A percentile compares a stretch with the other conserved stretches of the same genome.
These are phyloP conservation scores for Microsporum canis DNA, from an alignment of 2,329 filamentous ascomycete species.

Conservation along the genomic window DNA sequence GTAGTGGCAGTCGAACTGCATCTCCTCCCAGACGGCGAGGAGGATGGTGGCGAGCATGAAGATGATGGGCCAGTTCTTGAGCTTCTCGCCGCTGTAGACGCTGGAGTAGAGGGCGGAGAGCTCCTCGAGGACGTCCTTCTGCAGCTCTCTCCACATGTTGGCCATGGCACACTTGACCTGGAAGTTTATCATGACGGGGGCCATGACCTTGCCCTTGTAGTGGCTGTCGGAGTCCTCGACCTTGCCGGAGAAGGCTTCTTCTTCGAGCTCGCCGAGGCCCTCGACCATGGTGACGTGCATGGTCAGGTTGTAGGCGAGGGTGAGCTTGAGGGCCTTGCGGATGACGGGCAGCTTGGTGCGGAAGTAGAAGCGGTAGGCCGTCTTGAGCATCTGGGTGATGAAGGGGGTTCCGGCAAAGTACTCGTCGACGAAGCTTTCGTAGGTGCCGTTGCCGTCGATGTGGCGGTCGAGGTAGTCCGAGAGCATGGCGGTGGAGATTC, in stretches of 20 bases:
- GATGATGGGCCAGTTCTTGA: conserved; percentile 98
- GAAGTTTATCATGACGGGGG: conserved; percentile 99
- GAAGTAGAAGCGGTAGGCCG: conserved; percentile 81
- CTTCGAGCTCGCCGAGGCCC: conserved; percentile 62
- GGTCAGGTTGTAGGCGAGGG: conserved; percentile 91
- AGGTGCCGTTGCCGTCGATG: conserved; percentile 78
- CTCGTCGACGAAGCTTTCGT: conserved; percentile 87
- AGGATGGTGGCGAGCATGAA: conserved; percentile 94
- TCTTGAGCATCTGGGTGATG: conserved; percentile 92
- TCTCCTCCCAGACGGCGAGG: conserved; percentile 92
- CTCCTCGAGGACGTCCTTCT: conserved; percentile 92
- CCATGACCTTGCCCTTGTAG: conserved; percentile 79
- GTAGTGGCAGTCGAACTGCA: conserved; percentile 98
- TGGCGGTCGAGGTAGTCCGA: conserved; percentile 93
- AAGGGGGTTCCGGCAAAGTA: conserved; percentile 95
- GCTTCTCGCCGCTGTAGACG: conserved; percentile 90
- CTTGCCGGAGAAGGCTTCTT: conserved; percentile 60
- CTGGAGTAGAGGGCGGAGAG: conserved; percentile 89
- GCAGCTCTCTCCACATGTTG: conserved; percentile 95
- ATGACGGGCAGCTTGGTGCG: conserved; percentile 82
- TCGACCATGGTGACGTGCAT: conserved; percentile 91
- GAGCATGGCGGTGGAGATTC: conserved; percentile 66
- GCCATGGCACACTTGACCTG: conserved; percentile 96
- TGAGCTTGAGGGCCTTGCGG: conserved; percentile 87
- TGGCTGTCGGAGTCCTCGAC: conserved; percentile 79